phyloP scores from a whole-genome alignment of 306 rosid species.

The Acacia crassicarpa region DNA sequence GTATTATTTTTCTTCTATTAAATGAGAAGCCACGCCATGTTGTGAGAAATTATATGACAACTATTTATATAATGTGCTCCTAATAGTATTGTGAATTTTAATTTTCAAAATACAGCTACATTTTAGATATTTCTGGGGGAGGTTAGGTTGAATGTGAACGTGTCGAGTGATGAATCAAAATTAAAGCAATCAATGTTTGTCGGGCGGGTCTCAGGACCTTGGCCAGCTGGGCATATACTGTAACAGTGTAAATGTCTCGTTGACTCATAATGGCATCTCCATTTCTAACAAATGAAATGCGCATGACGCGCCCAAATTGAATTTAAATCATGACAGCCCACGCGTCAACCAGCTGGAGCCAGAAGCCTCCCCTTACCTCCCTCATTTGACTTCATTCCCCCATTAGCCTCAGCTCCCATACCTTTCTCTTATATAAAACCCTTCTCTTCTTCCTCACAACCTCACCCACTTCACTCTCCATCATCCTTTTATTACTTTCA shows the following conservation, averaged over 20 bases:
- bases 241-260: background rate
- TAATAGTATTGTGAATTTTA: no score
- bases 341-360: conserved; percentile 52
- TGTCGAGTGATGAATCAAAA: no score
- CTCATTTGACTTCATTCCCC: background rate
- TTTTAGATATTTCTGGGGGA: no score
- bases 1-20: no score
- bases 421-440: conserved; percentile 29
- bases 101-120: no score
- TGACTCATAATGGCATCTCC: background rate
- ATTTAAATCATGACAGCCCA: background rate
- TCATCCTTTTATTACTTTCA: background rate
- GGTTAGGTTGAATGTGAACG: no score
- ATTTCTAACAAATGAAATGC: background rate
- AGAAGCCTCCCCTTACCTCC: no score
- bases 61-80: no score
- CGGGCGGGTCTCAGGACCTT: background rate
- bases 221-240: conserved; percentile 25
- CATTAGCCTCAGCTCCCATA: background rate
- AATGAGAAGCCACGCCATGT: no score
- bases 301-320: no score
- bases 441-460: background rate
- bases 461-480: background rate
- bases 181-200: background rate
- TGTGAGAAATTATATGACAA: no score